Conservation (phyloP, 2,329 filamentous ascomycete genomes). For the Xylariaceae sp. region DNA sequence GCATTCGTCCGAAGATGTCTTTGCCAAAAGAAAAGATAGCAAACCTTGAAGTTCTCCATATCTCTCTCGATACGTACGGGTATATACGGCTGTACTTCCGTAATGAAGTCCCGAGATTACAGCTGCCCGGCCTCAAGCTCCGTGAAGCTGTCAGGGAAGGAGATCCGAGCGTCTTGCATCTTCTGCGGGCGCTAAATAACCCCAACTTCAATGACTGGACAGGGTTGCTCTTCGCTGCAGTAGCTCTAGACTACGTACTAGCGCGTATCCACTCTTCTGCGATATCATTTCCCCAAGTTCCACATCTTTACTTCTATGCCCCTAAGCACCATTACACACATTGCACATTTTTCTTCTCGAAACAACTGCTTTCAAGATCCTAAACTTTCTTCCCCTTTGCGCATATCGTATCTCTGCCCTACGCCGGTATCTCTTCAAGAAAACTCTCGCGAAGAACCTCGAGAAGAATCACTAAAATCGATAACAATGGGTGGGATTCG, state of each 20-base stretch:
- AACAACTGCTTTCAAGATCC: constrained; percentile 16
- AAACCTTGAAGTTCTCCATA: no score
- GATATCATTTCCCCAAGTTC: constrained; percentile 40
- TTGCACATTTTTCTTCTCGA: constrained; percentile 16
- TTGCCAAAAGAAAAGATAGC: no score
- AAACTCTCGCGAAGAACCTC: not conserved
- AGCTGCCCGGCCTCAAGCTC: constrained; percentile 1
- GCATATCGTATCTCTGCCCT: not conserved
- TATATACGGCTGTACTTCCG: constrained; percentile 21
- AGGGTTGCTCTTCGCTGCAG: constrained; percentile 25
- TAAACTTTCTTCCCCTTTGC: constrained; percentile 13
- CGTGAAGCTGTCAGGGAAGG: constrained; percentile 18
- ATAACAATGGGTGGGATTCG: constrained; percentile 59
- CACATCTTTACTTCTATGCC: constrained; percentile 20
- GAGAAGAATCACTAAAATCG: constrained; percentile 26
- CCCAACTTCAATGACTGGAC: constrained; percentile 24
- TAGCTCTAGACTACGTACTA: constrained; percentile 22
- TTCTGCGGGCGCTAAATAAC: constrained; percentile 27
- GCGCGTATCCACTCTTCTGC: constrained; percentile 25
- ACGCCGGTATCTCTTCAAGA: not conserved
- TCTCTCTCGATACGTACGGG: constrained; percentile 6
- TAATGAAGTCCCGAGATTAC: constrained; percentile 11
- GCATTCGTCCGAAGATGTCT: no score
- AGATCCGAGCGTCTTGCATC: constrained; percentile 29
- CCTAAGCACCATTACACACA: constrained; percentile 12